Percentiles rank a stretch among this genome's conserved stretches.
phyloP scores from a whole-genome alignment of 2,329 filamentous ascomycete genomes.

The Colletotrichum brevisporum region DNA sequence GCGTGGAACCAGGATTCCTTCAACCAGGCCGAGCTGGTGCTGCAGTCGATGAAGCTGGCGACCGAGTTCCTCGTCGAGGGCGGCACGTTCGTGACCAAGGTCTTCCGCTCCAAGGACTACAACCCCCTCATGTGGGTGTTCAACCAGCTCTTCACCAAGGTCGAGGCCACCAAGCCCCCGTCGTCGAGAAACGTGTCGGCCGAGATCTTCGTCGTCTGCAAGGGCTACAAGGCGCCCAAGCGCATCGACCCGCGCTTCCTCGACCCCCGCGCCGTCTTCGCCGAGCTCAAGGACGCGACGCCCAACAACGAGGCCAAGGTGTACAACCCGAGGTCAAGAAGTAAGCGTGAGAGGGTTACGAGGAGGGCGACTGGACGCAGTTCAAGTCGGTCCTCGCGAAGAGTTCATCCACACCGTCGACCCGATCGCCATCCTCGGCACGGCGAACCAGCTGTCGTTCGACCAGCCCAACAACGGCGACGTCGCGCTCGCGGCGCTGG shows the following conservation, averaged over 20 bases:
- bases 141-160: constrained; percentile 94
- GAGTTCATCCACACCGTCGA: constrained; percentile 96
- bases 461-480: constrained; percentile 85
- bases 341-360: constrained; percentile 96
- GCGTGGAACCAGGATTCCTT: constrained; percentile 99
- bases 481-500: constrained; percentile 86
- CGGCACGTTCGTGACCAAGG: constrained; percentile 96
- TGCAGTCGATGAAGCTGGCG: constrained; percentile 92
- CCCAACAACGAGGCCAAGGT: constrained; percentile 98
- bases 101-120: constrained; percentile 97
- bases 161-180: constrained; percentile 97
- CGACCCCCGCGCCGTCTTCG: constrained; percentile 90
- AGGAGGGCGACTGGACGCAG: constrained; percentile 94
- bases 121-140: constrained; percentile 97
- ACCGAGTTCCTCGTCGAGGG: constrained; percentile 93
- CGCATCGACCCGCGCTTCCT: constrained; percentile 92
- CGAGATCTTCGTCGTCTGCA: constrained; percentile 98
- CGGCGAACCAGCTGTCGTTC: constrained; percentile 87
- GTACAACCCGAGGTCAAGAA: constrained; percentile 98
- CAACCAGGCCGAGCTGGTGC: constrained; percentile 92
- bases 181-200: constrained; percentile 96
- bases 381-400: constrained; percentile 91
- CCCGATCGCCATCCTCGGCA: constrained; percentile 91
- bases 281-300: constrained; percentile 85
- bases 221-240: constrained; percentile 95